These are phyloP conservation scores for Iris pallida DNA, from an alignment of 116 monocot genomes.

Conservation along the genomic window DNA sequence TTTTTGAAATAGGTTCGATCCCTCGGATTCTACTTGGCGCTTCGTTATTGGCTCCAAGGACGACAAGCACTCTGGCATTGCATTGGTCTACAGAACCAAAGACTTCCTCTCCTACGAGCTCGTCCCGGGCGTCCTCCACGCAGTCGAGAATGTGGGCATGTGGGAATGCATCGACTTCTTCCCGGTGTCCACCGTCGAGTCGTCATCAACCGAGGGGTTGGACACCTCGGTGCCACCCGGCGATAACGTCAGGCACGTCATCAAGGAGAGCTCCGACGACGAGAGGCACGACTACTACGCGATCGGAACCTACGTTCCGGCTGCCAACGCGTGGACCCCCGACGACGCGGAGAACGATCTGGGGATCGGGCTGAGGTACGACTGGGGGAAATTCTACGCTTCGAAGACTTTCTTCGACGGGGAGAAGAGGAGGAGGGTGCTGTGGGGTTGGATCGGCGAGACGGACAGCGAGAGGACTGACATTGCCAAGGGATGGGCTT, in stretches of 20 bases:
- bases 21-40: slow-evolving; percentile 27
- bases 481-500: slow-evolving; percentile 48
- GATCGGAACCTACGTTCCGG: slow-evolving; percentile 24
- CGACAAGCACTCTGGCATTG: slow-evolving; percentile 24
- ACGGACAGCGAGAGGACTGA: slow-evolving; percentile 43
- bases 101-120: slow-evolving; percentile 29
- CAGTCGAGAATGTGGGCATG: slow-evolving; percentile 27
- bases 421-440: slow-evolving; percentile 24
- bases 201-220: slow-evolving; percentile 3
- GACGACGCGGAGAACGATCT: slow-evolving; percentile 37
- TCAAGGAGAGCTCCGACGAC: slow-evolving; percentile 52
- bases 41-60: slow-evolving; percentile 41
- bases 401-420: slow-evolving; percentile 63
- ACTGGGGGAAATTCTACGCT: slow-evolving; percentile 63
- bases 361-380: slow-evolving; percentile 44
- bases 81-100: slow-evolving; percentile 21
- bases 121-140: slow-evolving; percentile 31
- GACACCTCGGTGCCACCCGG: slow-evolving; percentile 18
- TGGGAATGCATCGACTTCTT: slow-evolving; percentile 47
- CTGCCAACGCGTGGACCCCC: slow-evolving; percentile 27
- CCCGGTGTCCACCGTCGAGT: slow-evolving; percentile 13
- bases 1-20: slow-evolving; percentile 10
- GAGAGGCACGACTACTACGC: slow-evolving; percentile 47
- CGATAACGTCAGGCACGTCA: slow-evolving; percentile 30
- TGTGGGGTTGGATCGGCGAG: slow-evolving; percentile 60